These are phyloP conservation scores for Rhodofomes roseus DNA, from an alignment of 1,284 basidiomycete species.

Conservation along the genomic window DNA sequence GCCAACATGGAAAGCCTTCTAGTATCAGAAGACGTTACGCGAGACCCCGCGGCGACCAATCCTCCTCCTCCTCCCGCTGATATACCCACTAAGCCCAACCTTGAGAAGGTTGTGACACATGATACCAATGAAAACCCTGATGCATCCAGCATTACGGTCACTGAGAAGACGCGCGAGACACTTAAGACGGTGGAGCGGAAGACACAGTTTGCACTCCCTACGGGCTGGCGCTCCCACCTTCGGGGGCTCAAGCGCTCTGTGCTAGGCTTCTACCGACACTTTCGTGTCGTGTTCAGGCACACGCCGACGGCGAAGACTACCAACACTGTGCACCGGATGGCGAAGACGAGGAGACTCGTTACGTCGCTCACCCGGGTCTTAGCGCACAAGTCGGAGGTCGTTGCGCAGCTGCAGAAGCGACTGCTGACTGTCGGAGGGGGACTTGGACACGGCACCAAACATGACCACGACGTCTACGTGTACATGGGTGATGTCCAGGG, in stretches of 20 bases:
- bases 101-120: constrained; percentile 2
- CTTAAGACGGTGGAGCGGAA: constrained; percentile 5
- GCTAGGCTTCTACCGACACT: constrained; percentile 8
- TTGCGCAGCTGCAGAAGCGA: constrained; percentile 79
- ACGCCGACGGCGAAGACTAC: constrained; percentile 27
- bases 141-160: not conserved
- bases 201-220: constrained; percentile 23
- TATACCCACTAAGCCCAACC: not conserved
- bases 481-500: constrained; percentile 95
- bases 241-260: constrained; percentile 19
- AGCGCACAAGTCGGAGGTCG: constrained; percentile 80
- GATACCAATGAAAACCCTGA: not conserved
- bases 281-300: constrained; percentile 16
- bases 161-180: constrained; percentile 7
- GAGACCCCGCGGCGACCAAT: not conserved
- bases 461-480: constrained; percentile 70
- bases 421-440: constrained; percentile 39
- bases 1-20: constrained; percentile 76
- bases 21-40: constrained; percentile 31
- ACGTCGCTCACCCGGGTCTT: constrained; percentile 80
- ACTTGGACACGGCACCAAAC: constrained; percentile 36
- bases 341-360: constrained; percentile 76
- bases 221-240: constrained; percentile 14
- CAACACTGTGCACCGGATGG: constrained; percentile 68
- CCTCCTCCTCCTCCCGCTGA: not conserved